A percentile compares a stretch with the other conserved stretches of the same genome.
phyloP scores from a whole-genome alignment of 345 rosid genomes.

The Brassica incana region DNA sequence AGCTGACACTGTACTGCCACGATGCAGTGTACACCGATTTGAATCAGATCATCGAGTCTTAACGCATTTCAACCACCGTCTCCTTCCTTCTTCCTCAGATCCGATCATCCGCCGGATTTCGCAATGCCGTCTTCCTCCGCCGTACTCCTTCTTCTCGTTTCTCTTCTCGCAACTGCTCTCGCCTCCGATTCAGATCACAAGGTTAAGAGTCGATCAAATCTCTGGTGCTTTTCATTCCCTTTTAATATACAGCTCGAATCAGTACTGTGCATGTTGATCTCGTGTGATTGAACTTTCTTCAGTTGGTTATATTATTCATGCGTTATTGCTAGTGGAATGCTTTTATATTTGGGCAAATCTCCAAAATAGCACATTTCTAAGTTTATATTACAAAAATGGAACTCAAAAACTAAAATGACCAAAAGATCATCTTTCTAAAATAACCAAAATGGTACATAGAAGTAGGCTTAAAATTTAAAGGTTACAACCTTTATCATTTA shows the following conservation, averaged over 20 bases:
- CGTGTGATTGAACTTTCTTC: constrained; percentile 5
- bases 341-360: too few species aligned
- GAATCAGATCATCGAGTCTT: constrained; percentile 14
- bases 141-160: constrained; percentile 42
- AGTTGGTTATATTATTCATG: too few species aligned
- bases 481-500: too few species aligned
- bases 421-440: too few species aligned
- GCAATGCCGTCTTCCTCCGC: constrained; percentile 53
- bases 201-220: constrained; percentile 47
- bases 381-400: too few species aligned
- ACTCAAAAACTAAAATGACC: too few species aligned
- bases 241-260: neutral
- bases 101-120: constrained; percentile 46
- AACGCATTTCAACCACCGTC: constrained; percentile 22
- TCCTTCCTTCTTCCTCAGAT: constrained; percentile 43
- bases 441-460: too few species aligned
- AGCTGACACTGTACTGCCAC: constrained; percentile 1
- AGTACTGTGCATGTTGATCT: constrained; percentile 39
- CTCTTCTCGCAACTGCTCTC: constrained; percentile 44
- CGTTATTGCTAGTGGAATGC: too few species aligned
- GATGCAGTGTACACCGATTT: neutral
- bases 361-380: too few species aligned
- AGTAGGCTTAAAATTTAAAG: too few species aligned
- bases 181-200: constrained; percentile 94
- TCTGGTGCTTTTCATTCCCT: neutral